A percentile compares a stretch with the other conserved stretches of the same genome.
Conservation (phyloP, 2,329 filamentous ascomycete genomes). For the Fusarium proliferatum region DNA sequence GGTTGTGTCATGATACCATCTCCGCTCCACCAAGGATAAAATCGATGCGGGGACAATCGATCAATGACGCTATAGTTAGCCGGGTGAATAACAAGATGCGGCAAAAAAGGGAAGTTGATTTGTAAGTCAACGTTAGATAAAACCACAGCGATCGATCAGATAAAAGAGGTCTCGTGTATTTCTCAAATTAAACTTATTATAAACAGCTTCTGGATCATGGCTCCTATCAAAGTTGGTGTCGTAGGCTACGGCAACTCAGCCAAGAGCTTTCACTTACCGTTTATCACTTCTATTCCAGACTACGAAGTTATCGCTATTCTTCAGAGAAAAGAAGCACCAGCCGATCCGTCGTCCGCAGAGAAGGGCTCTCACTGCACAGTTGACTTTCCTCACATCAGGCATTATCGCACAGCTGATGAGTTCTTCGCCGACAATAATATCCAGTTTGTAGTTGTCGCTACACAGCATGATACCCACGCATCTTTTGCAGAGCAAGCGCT, state of each 20-base stretch:
- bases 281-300: conserved; percentile 59
- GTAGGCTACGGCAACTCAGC: conserved; percentile 62
- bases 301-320: conserved; percentile 60
- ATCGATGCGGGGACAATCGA: background rate
- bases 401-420: conserved; percentile 68
- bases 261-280: conserved; percentile 62
- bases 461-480: conserved; percentile 35
- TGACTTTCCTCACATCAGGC: conserved; percentile 62
- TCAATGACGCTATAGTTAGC: background rate
- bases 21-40: conserved; percentile 3
- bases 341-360: conserved; percentile 37
- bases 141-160: too few relatives aligned
- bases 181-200: too few relatives aligned
- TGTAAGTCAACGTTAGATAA: background rate
- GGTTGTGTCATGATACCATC: background rate
- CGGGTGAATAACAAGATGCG: background rate
- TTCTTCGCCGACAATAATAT: conserved; percentile 68
- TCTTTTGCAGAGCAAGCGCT: conserved; percentile 34
- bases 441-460: conserved; percentile 68
- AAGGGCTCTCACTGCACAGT: conserved; percentile 58
- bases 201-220: conserved; percentile 35
- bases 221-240: conserved; percentile 58
- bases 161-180: background rate
- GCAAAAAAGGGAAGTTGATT: background rate
- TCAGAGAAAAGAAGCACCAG: conserved; percentile 56